Evolutionary conservation across 257 asterid genomes (phyloP), one percentile per base, ranked within the genome.

Genomic region (Solanum etuberosum): DNA sequence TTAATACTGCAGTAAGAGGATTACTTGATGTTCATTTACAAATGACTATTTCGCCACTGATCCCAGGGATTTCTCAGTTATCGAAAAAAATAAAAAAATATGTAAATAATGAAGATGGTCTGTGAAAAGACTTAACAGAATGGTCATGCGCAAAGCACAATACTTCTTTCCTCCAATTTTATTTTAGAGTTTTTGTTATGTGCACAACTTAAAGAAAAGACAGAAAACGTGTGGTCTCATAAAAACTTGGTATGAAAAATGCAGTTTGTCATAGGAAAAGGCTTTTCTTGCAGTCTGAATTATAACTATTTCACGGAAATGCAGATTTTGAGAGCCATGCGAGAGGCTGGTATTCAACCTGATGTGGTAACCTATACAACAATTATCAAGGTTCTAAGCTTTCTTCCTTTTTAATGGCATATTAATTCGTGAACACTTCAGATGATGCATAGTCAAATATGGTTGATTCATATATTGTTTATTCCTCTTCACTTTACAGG

Each of bases 291-390:
- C 23, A 42, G 59, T 76, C 20, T 43, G 54, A 87, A 85, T 68
- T 80, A 71, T 86, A 68, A 88, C 67, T 78, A 43, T 87, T 74
- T 86, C 88, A 82, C 42, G 91, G 87, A 89, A 81, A 88, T 90
- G 92, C 98, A 96, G 98, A 95, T 94, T 87, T 89, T 96, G 90
- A 94, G 93, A 87, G 92, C 93, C 92, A 94, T 94, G 96, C 96
- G 83, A 83, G 97, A 94, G 77, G 90, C 92, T 89, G 98, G 98
- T 85, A 89, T 92, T 92, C 96, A 92, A 89, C 99, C 98, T 88
- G 98, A 96, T 90, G 98, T 95, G 67, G 89, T 96, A 85, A 88
- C 99, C 20, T 96, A 94, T 77, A 95, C 99, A 86, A 96, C 98
- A 42, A 96, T 98, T 86, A 94, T 96, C 90, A 96, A 94, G 98